A percentile compares a stretch with the other conserved stretches of the same genome.
These are phyloP conservation scores for Saturnispora silvae DNA, from an alignment of 805 yeast species.

Conservation along the genomic window DNA sequence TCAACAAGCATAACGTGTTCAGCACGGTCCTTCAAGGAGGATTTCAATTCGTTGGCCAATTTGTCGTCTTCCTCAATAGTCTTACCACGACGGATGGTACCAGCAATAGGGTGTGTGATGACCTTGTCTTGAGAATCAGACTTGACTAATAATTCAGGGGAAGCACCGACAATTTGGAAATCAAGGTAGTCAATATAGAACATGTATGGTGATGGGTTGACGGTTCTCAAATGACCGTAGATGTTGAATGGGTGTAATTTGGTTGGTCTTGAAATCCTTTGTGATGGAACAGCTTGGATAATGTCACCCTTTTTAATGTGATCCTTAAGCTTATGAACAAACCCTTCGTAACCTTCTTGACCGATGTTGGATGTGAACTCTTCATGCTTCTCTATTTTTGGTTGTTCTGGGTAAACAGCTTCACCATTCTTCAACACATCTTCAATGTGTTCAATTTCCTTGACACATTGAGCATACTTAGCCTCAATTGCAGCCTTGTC, in stretches of 20 bases:
- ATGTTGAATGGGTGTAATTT: slow-evolving; percentile 93
- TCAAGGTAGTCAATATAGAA: slow-evolving; percentile 87
- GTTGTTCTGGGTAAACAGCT: slow-evolving; percentile 62
- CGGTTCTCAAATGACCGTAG: slow-evolving; percentile 87
- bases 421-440: slow-evolving; percentile 32
- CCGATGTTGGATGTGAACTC: slow-evolving; percentile 83
- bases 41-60: slow-evolving; percentile 61
- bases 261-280: slow-evolving; percentile 91
- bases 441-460: slow-evolving; percentile 49
- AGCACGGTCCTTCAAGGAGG: slow-evolving; percentile 85
- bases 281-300: slow-evolving; percentile 97
- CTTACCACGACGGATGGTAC: slow-evolving; percentile 84
- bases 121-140: slow-evolving; percentile 62
- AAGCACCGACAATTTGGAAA: slow-evolving; percentile 94
- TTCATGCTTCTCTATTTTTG: slow-evolving; percentile 56
- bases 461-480: slow-evolving; percentile 45
- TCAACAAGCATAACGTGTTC: slow-evolving; percentile 99
- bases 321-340: slow-evolving; percentile 61
- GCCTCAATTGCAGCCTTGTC: slow-evolving; percentile 25
- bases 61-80: slow-evolving; percentile 86
- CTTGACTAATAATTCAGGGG: slow-evolving; percentile 89
- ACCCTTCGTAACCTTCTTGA: slow-evolving; percentile 81
- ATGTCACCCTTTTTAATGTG: slow-evolving; percentile 89
- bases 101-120: slow-evolving; percentile 96
- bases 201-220: slow-evolving; percentile 95